phyloP scores from a whole-genome alignment of 2,329 filamentous ascomycete species.

The Sordariomycetes sp. region DNA sequence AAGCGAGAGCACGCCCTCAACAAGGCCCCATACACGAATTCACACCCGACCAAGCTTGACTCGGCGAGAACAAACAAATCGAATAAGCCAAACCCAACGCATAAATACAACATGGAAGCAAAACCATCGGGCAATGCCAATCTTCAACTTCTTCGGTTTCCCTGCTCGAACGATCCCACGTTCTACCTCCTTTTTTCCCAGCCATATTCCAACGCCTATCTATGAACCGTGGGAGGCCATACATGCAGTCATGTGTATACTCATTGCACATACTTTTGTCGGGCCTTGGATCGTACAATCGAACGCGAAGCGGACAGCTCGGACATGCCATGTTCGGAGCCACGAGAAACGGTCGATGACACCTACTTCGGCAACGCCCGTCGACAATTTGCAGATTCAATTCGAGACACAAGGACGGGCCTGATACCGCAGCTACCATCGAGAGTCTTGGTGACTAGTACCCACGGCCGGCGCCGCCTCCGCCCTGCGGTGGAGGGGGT shows the following conservation, averaged over 20 bases:
- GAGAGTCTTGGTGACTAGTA: slow-evolving; percentile 21
- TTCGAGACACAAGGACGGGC: slow-evolving; percentile 1
- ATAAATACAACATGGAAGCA: neutral
- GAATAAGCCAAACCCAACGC: neutral
- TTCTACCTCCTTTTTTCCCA: neutral
- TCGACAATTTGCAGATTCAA: slow-evolving; percentile 2
- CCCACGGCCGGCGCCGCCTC: slow-evolving; percentile 21
- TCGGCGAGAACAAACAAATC: neutral
- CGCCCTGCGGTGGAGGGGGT: slow-evolving; percentile 20
- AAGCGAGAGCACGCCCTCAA: neutral
- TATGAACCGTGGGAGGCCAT: slow-evolving; percentile 3
- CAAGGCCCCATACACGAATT: neutral
- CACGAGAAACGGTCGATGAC: neutral
- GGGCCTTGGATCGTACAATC: slow-evolving; percentile 12
- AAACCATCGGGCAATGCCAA: slow-evolving; percentile 3
- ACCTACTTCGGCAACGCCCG: neutral
- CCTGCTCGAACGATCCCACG: neutral
- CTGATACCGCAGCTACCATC: neutral
- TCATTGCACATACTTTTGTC: slow-evolving; percentile 11
- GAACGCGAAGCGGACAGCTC: slow-evolving; percentile 5
- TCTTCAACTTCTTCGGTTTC: neutral
- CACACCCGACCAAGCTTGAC: neutral
- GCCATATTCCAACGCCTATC: slow-evolving; percentile 2
- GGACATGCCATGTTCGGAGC: neutral
- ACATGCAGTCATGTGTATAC: slow-evolving; percentile 9